phyloP scores from a whole-genome alignment of 352 stramenopile species.

The Pythium diclinum region DNA sequence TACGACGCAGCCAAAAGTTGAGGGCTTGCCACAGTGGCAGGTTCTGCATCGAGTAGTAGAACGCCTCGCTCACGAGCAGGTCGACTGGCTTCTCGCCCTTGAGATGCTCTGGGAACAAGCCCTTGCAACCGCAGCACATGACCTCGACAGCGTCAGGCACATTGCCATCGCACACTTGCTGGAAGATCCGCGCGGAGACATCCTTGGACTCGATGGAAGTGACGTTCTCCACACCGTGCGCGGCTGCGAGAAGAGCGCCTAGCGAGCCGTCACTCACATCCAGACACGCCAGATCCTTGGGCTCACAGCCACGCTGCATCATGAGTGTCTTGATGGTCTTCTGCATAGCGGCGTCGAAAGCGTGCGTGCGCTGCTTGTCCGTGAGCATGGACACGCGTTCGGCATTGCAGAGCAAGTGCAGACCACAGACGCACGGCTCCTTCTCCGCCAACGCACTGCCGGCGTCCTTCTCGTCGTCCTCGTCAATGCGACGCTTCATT shows the following conservation, averaged over 20 bases:
- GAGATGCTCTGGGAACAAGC: slow-evolving; percentile 54
- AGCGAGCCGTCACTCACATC: slow-evolving; percentile 78
- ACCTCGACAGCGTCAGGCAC: slow-evolving; percentile 39
- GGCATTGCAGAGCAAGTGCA: slow-evolving; percentile 79
- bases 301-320: slow-evolving; percentile 18
- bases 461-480: neutral
- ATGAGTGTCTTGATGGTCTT: slow-evolving; percentile 30
- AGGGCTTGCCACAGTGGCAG: slow-evolving; percentile 75
- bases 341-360: slow-evolving; percentile 43
- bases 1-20: slow-evolving; percentile 81
- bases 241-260: slow-evolving; percentile 55
- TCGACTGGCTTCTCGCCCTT: slow-evolving; percentile 47
- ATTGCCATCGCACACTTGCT: slow-evolving; percentile 66
- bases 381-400: slow-evolving; percentile 77
- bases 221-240: slow-evolving; percentile 42
- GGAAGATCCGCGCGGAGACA: slow-evolving; percentile 71
- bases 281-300: slow-evolving; percentile 44
- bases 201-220: slow-evolving; percentile 82
- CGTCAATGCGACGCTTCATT: slow-evolving; percentile 34
- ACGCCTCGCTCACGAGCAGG: slow-evolving; percentile 67
- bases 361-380: slow-evolving; percentile 33
- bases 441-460: slow-evolving; percentile 32
- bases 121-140: slow-evolving; percentile 69
- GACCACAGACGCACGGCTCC: slow-evolving; percentile 59
- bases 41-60: slow-evolving; percentile 89